Evolutionary conservation across 2,329 filamentous ascomycete species (phyloP).

Genomic region (Herpotrichia juniperi): DNA sequence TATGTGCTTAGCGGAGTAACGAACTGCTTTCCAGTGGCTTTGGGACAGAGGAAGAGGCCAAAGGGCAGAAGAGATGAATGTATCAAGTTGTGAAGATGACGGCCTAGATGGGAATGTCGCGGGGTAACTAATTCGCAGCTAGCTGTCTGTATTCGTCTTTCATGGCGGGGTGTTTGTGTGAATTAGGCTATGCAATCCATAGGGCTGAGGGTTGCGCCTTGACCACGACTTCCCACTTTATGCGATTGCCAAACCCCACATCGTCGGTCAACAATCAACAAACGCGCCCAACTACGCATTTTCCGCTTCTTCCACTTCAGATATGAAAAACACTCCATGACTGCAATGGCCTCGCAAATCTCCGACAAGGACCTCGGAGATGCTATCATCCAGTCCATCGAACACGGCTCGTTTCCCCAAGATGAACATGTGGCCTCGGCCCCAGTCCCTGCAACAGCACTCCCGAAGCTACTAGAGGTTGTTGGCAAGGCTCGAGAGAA

Average conservation of each 20-base stretch:
- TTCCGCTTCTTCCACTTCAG: conserved; percentile 5
- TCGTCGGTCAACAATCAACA: neutral
- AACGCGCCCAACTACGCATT: neutral
- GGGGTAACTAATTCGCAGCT: neutral
- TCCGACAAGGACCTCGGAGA: conserved; percentile 56
- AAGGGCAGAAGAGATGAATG: neutral
- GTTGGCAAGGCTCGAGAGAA: conserved; percentile 59
- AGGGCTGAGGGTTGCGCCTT: neutral
- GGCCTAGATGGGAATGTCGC: neutral
- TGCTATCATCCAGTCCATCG: conserved; percentile 69
- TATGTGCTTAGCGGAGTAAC: neutral
- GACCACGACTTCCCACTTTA: neutral
- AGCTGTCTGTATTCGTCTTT: neutral
- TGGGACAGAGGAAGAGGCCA: neutral
- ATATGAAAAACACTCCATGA: conserved; percentile 5
- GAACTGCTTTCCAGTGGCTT: neutral
- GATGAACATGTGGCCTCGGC: conserved; percentile 62
- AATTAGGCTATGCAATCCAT: neutral
- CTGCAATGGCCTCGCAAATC: conserved; percentile 34
- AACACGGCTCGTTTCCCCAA: conserved; percentile 62
- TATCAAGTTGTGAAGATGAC: neutral
- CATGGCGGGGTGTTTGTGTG: neutral
- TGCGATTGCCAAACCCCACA: neutral
- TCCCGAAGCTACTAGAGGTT: conserved; percentile 57
- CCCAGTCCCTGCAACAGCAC: conserved; percentile 54